These are phyloP conservation scores for Phyllosticta capitalensis DNA, from an alignment of 2,329 filamentous ascomycete genomes.

Conservation along the genomic window DNA sequence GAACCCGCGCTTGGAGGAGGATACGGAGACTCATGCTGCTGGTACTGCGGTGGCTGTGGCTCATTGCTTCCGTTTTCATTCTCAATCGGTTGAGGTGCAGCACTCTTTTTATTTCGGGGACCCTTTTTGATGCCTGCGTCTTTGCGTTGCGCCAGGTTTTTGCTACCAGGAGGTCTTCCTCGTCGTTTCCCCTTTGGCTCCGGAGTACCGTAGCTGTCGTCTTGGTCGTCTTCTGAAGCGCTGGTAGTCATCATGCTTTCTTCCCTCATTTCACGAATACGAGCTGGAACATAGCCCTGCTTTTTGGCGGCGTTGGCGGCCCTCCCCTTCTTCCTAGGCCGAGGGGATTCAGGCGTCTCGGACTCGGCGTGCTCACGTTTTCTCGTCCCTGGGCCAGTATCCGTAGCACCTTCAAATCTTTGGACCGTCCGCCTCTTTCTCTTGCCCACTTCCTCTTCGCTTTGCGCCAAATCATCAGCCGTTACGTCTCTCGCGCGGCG, in stretches of 20 bases:
- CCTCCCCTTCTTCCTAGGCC: constrained; percentile 19
- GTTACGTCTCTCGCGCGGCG: constrained; percentile 29
- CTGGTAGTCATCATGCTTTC: constrained; percentile 28
- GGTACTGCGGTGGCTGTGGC: not conserved
- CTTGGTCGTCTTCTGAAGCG: constrained; percentile 19
- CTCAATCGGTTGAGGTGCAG: constrained; percentile 14
- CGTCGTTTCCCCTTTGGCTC: constrained; percentile 19
- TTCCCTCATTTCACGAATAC: constrained; percentile 37
- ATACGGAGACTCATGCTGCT: not conserved
- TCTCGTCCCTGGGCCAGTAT: constrained; percentile 7
- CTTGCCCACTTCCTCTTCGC: constrained; percentile 27
- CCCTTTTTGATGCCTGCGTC: constrained; percentile 43
- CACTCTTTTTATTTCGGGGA: constrained; percentile 28
- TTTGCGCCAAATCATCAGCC: constrained; percentile 19
- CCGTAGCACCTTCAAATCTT: constrained; percentile 25
- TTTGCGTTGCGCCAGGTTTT: constrained; percentile 36
- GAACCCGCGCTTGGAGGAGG: constrained; percentile 14
- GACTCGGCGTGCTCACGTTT: constrained; percentile 16
- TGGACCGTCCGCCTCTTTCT: constrained; percentile 26
- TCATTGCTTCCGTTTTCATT: not conserved
- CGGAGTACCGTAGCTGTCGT: constrained; percentile 8
- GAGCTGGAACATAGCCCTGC: constrained; percentile 25
- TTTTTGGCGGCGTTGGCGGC: constrained; percentile 15
- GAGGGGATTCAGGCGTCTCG: constrained; percentile 27
- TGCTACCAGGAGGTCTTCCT: constrained; percentile 35